Base-by-base conservation (phyloP, 164 flowering plant genomes). In the Dillenia suffruticosa region DNA sequence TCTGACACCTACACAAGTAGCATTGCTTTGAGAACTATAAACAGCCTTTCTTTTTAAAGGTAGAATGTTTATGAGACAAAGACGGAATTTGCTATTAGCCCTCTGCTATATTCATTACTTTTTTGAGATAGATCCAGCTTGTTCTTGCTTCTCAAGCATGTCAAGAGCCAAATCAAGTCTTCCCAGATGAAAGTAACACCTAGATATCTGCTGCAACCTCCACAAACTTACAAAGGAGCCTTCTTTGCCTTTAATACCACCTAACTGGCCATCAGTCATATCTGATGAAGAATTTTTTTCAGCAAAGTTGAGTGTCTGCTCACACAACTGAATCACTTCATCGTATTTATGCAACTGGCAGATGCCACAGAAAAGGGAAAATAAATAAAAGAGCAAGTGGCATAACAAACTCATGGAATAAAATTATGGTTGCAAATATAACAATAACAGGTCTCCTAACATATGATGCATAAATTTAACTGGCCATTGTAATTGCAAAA, bases 161-260 rank as follows among this genome's bases (percentile, higher is more conserved):
- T 79, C 84, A 66, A 89, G 88, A 62, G 97, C 88, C 62, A 55
- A 71, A 80, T 92, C 96, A 54, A 95, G 89, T 78, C 71, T 87
- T 65, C 99, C 99, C 63, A 85, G 43, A 70, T 75, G 81, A 64
- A 88, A 95, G 63, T 84, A 72, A 45, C 85, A 84, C 80, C 78
- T 90, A 2, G 85, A 61, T 59, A 79, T 84, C 55, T 86, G 61
- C 59, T 44, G 67, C 81, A 73, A 80, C 70, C 92, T 75, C 99
- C 99, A 92, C 7, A 77, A 58, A 70, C 59, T 79, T 49, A 70
- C 69, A 68, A 50, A 32, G 51, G 75, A 62, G 40, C 48, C 63
- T 48, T 74, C 73, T 62, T 53, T 48, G 57, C 56, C 24, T 44
- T 63, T 67, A 68, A 75, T 49, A 64, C 68, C 72, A 72, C 65